Base-by-base conservation (phyloP, 2,329 filamentous ascomycete species). In the Penicillium crustosum region DNA sequence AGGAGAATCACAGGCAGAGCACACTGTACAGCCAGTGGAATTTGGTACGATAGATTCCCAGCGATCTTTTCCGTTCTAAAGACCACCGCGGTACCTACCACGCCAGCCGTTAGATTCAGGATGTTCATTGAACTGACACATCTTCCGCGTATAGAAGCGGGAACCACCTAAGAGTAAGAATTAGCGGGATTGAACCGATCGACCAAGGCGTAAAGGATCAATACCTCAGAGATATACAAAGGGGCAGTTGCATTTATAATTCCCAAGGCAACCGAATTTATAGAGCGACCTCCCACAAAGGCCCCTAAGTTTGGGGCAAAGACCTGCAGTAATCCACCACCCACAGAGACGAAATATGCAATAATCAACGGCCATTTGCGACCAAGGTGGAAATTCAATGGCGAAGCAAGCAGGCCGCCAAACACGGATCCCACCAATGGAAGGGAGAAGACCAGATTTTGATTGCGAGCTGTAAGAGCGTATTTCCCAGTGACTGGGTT, bases 21-120 rank as follows among this genome's bases (percentile, higher is more conserved):
- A 33, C 67, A 70, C 57, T 77, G 75, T 2, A 76, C 59, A 5
- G 69, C 72, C 13, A 77, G 62, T 3, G 75, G 75, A 13, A 76
- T 74, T 59, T 68, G 68, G 57, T 71, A 77, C 15, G 68, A 66
- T 10, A 63, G 60, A 7, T 57, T 56, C n/a, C 70, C 71, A 0
- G 56, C 48, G 21, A 71, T 42, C 31, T 58, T 68, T 47, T 71
- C 53, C 0, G 71, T 73, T 2, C 55, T 68, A 58, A 69, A 70
- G n/a, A 76, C 72, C 21, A 75, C 64, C 6, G 69, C 65, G 0
- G 73, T 75, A 19, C 68, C 67, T 15, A 73, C 62, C 10, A 73
- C 70, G 13, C 71, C 71, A 10, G 71, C 66, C 29, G 64, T 61
- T 21, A 73, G 57, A 15, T 68, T 70, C 25, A 74, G 51, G n/a